Evolutionary conservation across 495 filamentous ascomycete species (phyloP).

Genomic region (Pseudomonodictys pantanalensis): DNA sequence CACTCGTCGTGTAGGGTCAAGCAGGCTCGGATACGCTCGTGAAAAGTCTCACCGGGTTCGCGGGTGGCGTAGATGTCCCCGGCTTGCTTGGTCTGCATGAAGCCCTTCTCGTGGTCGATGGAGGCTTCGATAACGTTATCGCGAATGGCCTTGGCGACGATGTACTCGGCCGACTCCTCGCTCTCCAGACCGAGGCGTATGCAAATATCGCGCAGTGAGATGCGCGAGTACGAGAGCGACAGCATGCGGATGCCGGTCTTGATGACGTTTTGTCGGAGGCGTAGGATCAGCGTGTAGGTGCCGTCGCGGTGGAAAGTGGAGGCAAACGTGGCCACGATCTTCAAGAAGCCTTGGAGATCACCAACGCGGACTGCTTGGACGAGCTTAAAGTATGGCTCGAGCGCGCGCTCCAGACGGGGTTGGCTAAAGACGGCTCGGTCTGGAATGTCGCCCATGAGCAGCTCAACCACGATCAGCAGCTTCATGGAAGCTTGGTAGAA

Average conservation of each 20-base stretch:
- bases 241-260: conserved; percentile 99
- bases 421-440: conserved; percentile 91
- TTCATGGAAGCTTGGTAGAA: conserved; percentile 96
- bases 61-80: conserved; percentile 93
- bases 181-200: conserved; percentile 86
- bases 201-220: conserved; percentile 97
- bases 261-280: conserved; percentile 96
- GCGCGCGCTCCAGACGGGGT: conserved; percentile 74
- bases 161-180: conserved; percentile 97
- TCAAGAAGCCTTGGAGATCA: conserved; percentile 87
- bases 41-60: conserved; percentile 94
- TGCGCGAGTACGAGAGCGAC: conserved; percentile 94
- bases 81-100: conserved; percentile 97
- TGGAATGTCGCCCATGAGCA: conserved; percentile 98
- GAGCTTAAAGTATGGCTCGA: conserved; percentile 88
- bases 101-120: conserved; percentile 88
- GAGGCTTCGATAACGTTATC: conserved; percentile 97
- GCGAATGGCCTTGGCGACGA: conserved; percentile 96
- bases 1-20: conserved; percentile 92
- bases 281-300: conserved; percentile 91
- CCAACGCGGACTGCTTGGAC: conserved; percentile 94
- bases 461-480: conserved; percentile 87
- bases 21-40: conserved; percentile 90
- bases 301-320: conserved; percentile 87
- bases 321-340: conserved; percentile 72